Base-by-base conservation (phyloP, 352 stramenopile species). In the Phytophthora cactorum region DNA sequence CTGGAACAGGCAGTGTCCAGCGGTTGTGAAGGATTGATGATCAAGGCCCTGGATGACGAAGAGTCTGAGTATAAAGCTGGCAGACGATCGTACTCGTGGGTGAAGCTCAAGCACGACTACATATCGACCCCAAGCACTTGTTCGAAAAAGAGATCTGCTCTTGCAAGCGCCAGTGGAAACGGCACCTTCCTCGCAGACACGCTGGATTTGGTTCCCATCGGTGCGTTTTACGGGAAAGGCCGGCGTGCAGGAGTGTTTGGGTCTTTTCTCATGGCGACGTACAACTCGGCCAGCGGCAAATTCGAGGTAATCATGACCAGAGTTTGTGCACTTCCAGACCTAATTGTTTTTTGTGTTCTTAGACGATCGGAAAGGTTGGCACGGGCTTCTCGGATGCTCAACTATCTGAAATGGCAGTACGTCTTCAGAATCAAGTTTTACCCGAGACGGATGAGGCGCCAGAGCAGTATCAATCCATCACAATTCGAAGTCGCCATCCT, bases 191-290 rank as follows among this genome's bases (percentile, higher is more conserved):
- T 95, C 5, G 81, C 84, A 4, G 87, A 95, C 56, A 92, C 97
- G 15, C 84, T 99, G 25, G 98, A 99, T 79, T 82, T 99, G 32
- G 97, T 99, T n/a, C 97, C 97, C 1, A 92, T 99, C 52, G 98
- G 96, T 2, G 98, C 96, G 4, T 99, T 98, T 75, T 89, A 98
- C 62, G 98, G 98, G 36, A 92, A 94, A 73, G 91, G 97, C 1
- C 98, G 98, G 53, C 88, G 97, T 31, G 95, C 93, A 6, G 97
- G 97, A 9, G 87, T 95, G 15, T 99, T 98, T 79, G 98, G 98
- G 1, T 98, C 98, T 14, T 99, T 99, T 72, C 79, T 99, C 2
- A 84, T 99, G 64, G 98, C 98, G 17, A 98, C 92, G 47, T 99
- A 98, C 75, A 96, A 99, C 68, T 72, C 89, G 7, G 84, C 91